phyloP scores from a whole-genome alignment of 2,329 filamentous ascomycete genomes.

The Pyrenochaeta sp. region DNA sequence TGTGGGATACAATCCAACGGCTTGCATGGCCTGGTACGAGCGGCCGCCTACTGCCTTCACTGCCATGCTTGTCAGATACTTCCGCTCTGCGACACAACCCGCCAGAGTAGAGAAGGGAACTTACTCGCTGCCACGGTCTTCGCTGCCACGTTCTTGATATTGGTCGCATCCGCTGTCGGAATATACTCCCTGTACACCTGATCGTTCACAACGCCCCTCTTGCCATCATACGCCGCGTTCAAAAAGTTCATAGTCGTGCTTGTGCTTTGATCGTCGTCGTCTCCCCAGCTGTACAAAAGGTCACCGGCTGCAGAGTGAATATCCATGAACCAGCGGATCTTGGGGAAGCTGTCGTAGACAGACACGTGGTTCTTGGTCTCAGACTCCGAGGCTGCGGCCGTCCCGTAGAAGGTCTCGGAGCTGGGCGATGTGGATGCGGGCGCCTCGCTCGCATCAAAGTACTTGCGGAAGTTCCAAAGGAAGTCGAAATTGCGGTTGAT shows the following conservation, averaged over 20 bases:
- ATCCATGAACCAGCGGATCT: conserved; percentile 65
- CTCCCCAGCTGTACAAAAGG: conserved; percentile 65
- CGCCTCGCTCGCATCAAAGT: conserved; percentile 50
- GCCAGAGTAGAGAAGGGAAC: too few relatives aligned
- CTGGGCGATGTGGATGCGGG: conserved; percentile 55
- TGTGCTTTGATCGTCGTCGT: conserved; percentile 60
- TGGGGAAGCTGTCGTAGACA: conserved; percentile 58
- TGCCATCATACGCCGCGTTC: conserved; percentile 61
- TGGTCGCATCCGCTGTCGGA: conserved; percentile 41
- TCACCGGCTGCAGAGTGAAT: conserved; percentile 63
- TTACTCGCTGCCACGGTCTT: conserved; percentile 38
- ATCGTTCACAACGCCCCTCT: conserved; percentile 57
- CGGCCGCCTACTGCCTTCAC: conserved; percentile 50
- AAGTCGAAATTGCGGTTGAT: conserved; percentile 59
- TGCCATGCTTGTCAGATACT: not conserved
- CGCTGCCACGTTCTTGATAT: conserved; percentile 42
- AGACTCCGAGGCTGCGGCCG: conserved; percentile 61
- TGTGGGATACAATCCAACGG: conserved; percentile 49
- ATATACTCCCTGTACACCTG: conserved; percentile 62
- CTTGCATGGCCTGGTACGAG: conserved; percentile 39
- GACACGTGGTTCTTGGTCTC: conserved; percentile 64
- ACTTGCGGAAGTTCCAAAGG: conserved; percentile 62
- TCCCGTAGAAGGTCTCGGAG: conserved; percentile 61
- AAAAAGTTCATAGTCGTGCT: conserved; percentile 60
- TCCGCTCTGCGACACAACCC: too few relatives aligned